Percentiles rank a stretch among this genome's conserved stretches.
Conservation (phyloP, 768 basidiomycete genomes). For the Mycena maculata region DNA sequence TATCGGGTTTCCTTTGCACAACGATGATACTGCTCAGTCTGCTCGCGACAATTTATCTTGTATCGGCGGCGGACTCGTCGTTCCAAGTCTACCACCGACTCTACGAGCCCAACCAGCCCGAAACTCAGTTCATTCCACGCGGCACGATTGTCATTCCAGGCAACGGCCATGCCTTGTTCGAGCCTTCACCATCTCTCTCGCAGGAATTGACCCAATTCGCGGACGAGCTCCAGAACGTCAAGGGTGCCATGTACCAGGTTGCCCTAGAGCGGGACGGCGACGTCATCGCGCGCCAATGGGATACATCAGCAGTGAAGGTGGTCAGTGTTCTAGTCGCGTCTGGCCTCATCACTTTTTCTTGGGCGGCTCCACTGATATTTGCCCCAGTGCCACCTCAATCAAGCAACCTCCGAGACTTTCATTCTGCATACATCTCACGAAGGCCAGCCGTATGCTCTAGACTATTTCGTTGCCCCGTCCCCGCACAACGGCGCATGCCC, state of each 20-base stretch:
- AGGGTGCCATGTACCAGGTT: conserved; percentile 73
- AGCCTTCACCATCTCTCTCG: conserved; percentile 54
- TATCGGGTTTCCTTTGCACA: no score
- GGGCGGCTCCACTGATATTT: not conserved
- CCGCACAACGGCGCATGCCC: conserved; percentile 80
- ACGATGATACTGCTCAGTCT: not conserved
- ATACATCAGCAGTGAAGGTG: conserved; percentile 70
- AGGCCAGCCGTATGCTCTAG: conserved; percentile 69
- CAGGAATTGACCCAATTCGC: conserved; percentile 62
- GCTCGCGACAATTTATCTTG: conserved; percentile 1
- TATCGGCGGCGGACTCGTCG: conserved; percentile 24
- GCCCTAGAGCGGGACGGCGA: conserved; percentile 66
- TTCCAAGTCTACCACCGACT: conserved; percentile 61
- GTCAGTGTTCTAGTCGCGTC: conserved; percentile 49
- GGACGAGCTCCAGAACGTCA: conserved; percentile 48
- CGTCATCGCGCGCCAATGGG: conserved; percentile 59
- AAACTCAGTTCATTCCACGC: conserved; percentile 56
- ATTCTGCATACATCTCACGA: conserved; percentile 63
- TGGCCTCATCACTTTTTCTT: conserved; percentile 17
- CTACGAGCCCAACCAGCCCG: conserved; percentile 56
- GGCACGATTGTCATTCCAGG: conserved; percentile 52
- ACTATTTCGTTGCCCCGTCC: conserved; percentile 77
- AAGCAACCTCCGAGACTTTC: conserved; percentile 65
- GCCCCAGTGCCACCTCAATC: conserved; percentile 74
- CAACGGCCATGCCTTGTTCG: conserved; percentile 50